These are phyloP conservation scores for Blastocystis sp. DNA, from an alignment of 352 stramenopile species.

Conservation along the genomic window DNA sequence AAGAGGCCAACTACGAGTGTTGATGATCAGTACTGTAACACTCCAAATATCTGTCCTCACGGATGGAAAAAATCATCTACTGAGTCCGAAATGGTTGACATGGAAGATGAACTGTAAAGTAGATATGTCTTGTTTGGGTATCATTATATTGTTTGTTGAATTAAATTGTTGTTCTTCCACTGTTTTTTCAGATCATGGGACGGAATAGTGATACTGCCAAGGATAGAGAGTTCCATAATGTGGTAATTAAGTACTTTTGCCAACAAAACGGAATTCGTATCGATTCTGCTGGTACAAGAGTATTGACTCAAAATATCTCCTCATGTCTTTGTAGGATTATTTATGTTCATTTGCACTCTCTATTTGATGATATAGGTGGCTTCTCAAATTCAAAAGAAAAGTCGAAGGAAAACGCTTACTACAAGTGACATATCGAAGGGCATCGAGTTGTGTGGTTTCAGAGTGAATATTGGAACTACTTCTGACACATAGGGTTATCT, in stretches of 20 bases:
- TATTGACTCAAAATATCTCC: neutral
- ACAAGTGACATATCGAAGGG: neutral
- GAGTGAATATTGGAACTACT: neutral
- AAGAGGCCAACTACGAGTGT: neutral
- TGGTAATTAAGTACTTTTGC: neutral
- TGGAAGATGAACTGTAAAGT: slow-evolving; percentile 5
- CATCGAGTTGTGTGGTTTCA: neutral
- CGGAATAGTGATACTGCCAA: neutral
- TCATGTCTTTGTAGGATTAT: neutral
- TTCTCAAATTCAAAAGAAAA: slow-evolving; percentile 29
- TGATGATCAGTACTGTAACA: slow-evolving; percentile 1
- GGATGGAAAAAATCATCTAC: slow-evolving; percentile 2
- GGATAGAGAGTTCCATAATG: neutral
- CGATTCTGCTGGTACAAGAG: neutral
- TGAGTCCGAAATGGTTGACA: neutral
- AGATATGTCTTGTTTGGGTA: neutral
- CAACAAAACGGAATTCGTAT: neutral
- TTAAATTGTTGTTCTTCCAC: neutral
- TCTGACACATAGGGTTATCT: neutral
- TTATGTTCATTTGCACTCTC: neutral
- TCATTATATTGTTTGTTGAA: neutral
- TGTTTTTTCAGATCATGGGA: neutral
- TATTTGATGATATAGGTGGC: neutral
- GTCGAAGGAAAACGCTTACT: neutral
- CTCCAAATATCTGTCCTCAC: neutral